Evolutionary conservation across 1,284 basidiomycete genomes (phyloP).

Genomic region (Cutaneotrichosporon sp.): DNA sequence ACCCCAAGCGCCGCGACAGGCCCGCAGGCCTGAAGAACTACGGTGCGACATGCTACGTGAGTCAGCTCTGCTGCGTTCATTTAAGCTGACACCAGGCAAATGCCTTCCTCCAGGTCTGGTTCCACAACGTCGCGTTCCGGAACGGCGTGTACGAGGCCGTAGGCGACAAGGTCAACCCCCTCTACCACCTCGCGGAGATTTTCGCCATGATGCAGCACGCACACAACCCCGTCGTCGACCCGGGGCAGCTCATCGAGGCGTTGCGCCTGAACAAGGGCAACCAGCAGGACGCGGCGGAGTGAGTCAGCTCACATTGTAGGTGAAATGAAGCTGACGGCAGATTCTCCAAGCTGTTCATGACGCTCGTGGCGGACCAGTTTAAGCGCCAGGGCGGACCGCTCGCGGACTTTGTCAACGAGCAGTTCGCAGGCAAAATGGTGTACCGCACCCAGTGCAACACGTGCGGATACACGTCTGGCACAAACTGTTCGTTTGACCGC

Average conservation of each 20-base stretch:
- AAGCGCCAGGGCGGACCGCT: conserved; percentile 61
- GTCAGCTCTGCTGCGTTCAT: neutral
- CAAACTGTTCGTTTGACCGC: neutral
- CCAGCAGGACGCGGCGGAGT: conserved; percentile 95
- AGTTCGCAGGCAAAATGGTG: conserved; percentile 79
- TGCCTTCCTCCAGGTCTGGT: conserved; percentile 79
- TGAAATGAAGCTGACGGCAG: conserved; percentile 53
- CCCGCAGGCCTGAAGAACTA: conserved; percentile 87
- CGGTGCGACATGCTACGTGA: conserved; percentile 81
- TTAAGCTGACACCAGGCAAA: conserved; percentile 54
- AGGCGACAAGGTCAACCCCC: conserved; percentile 52
- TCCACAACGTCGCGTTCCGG: conserved; percentile 61
- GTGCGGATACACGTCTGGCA: conserved; percentile 53
- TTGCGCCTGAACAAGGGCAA: conserved; percentile 69
- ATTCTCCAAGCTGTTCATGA: conserved; percentile 90
- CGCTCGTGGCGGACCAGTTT: conserved; percentile 75
- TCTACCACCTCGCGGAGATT: conserved; percentile 51
- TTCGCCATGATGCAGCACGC: conserved; percentile 75
- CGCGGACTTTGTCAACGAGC: conserved; percentile 62
- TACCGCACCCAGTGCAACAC: conserved; percentile 70
- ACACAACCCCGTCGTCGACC: conserved; percentile 66
- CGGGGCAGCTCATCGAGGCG: conserved; percentile 72
- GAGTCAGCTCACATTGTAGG: too few relatives aligned
- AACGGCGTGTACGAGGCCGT: conserved; percentile 52
- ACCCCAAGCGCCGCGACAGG: conserved; percentile 54